Evolutionary conservation across 306 rosid genomes (phyloP).

Genomic region (Chamaecrista fasciculata): DNA sequence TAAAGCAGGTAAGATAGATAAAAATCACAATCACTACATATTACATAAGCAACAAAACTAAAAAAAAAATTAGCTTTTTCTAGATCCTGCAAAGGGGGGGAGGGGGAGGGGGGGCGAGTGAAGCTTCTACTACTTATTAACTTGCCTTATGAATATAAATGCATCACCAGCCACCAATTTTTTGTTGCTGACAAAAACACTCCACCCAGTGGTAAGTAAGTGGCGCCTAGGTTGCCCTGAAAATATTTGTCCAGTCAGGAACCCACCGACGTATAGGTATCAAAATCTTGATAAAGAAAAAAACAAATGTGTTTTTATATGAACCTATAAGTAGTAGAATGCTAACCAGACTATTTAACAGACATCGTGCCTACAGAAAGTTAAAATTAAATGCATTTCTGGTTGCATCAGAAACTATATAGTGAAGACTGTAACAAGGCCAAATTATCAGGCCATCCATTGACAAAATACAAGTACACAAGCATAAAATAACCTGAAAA

Average conservation of each 20-base stretch:
- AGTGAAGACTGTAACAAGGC: not conserved
- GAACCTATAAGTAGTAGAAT: constrained; percentile 4
- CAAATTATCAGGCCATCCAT: not conserved
- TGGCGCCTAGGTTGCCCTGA: constrained; percentile 98
- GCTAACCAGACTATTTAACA: not conserved
- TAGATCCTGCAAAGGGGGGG: constrained; percentile 4
- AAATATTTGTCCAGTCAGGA: constrained; percentile 26
- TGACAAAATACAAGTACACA: not conserved
- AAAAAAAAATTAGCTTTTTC: constrained; percentile 3
- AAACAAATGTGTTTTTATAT: not conserved
- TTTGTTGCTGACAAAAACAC: constrained; percentile 94
- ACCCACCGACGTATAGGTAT: not conserved
- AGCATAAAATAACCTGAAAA: not conserved
- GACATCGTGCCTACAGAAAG: not conserved
- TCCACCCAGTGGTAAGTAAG: constrained; percentile 96
- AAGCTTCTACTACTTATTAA: constrained; percentile 19
- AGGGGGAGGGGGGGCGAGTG: too few relatives aligned
- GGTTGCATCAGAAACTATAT: not conserved
- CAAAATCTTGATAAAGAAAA: constrained; percentile 20
- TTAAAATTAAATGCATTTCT: not conserved
- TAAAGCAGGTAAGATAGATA: constrained; percentile 21
- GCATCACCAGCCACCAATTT: constrained; percentile 97
- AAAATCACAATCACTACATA: constrained; percentile 5
- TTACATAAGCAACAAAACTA: constrained; percentile 18
- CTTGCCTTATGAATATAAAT: constrained; percentile 92